phyloP scores from a whole-genome alignment of 2,329 filamentous ascomycete species.

The Tolypocladium album region DNA sequence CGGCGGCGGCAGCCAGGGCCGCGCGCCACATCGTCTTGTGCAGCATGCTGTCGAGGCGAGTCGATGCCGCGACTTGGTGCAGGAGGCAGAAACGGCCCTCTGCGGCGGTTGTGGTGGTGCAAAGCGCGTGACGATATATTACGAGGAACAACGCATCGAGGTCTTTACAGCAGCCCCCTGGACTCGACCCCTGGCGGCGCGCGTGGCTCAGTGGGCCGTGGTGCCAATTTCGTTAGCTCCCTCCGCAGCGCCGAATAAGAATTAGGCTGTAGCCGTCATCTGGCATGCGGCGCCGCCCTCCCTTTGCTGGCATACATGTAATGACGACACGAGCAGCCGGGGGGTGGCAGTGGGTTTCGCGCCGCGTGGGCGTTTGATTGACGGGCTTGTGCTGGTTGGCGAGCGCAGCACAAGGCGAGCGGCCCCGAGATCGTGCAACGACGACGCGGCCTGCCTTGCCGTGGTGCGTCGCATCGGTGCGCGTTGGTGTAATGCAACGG shows the following conservation, averaged over 20 bases:
- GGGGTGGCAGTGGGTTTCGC: too few relatives aligned
- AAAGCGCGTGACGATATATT: too few relatives aligned
- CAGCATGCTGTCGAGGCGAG: constrained; percentile 12
- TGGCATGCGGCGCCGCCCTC: background rate
- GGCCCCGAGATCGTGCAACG: too few relatives aligned
- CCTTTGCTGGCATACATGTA: too few relatives aligned
- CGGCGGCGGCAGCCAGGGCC: constrained; percentile 13
- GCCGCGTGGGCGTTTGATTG: too few relatives aligned
- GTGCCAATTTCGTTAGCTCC: background rate
- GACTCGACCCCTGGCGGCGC: background rate
- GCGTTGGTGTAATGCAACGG: background rate
- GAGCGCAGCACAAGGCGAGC: too few relatives aligned
- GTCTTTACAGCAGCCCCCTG: background rate
- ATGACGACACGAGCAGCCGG: too few relatives aligned
- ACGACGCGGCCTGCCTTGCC: too few relatives aligned
- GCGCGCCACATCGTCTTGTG: constrained; percentile 16
- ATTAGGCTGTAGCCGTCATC: background rate
- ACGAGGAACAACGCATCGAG: background rate
- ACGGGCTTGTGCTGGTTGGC: too few relatives aligned
- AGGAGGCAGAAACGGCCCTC: too few relatives aligned
- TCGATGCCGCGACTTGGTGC: too few relatives aligned
- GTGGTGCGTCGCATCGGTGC: background rate
- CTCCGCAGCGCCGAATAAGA: background rate
- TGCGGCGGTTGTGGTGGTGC: background rate
- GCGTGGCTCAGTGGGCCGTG: background rate